Base-by-base conservation (phyloP, 2,329 filamentous ascomycete species). In the Xylariaceae sp. region DNA sequence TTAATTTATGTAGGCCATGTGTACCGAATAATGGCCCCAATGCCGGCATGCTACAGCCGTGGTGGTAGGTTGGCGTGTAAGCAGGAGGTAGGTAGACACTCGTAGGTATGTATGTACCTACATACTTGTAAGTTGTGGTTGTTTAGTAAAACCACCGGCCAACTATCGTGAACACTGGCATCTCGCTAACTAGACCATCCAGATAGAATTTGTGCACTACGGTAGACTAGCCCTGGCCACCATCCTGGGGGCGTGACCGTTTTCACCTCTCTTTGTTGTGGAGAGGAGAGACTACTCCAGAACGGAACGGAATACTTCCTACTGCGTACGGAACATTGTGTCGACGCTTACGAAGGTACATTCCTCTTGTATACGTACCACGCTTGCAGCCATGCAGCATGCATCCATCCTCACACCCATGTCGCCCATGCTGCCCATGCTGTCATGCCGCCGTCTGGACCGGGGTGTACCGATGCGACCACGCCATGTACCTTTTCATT, bases 401-500 rank as follows among this genome's bases (percentile, higher is more conserved):
- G 37, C 37, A 42, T 42, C 37, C 37, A 42, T 42, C 23, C 23
- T 30, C 23, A 13, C 37, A 42, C 11, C 42, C 42, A 45, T 45
- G 42, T 15, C 13, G 13, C 48, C 47, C 52, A n/a, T 48, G 39
- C 42, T 45, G 13, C 42, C 57, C 60, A 58, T 57, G 60, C 55
- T 50, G 45, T 53, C 53, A 59, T 62, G 55, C 55, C 55, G 60
- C 55, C 35, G 45, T 53, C 53, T 62, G 55, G 55, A 15, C 60
- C 56, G 51, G 55, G 62, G 61, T 47, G 51, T 59, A 58, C 58
- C 44, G 56, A 65, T 65, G 63, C 55, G 57, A 62, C 62, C 63
- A 58, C 60, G 63, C 63, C 62, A 62, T 60, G 58, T 60, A 60
- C 58, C 56, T 17, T 58, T 47, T 61, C 60, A 64, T 59, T 63